These are phyloP conservation scores for Psilocybe subaeruginosa DNA, from an alignment of 768 basidiomycete genomes.

Conservation along the genomic window DNA sequence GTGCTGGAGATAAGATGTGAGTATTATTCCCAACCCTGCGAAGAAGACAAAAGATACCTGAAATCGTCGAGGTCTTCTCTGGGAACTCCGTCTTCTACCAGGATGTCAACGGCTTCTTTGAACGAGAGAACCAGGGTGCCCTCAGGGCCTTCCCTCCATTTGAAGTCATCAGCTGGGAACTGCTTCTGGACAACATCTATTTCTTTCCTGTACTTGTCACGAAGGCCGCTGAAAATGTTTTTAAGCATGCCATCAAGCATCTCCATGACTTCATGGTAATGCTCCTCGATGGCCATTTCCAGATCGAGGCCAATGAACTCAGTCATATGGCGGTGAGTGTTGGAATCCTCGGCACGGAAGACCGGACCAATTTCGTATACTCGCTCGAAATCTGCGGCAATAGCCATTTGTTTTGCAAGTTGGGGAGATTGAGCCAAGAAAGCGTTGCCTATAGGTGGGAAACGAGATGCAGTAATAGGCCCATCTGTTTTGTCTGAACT, in stretches of 20 bases:
- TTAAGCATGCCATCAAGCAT: slow-evolving; percentile 87
- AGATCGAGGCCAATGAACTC: slow-evolving; percentile 99
- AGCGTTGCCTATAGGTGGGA: slow-evolving; percentile 63
- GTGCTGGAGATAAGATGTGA: slow-evolving; percentile 57
- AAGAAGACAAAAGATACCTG: slow-evolving; percentile 51
- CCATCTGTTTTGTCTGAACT: background rate
- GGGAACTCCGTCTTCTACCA: slow-evolving; percentile 84
- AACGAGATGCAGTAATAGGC: background rate
- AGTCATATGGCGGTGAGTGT: slow-evolving; percentile 97
- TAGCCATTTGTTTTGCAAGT: slow-evolving; percentile 98
- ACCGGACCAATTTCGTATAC: slow-evolving; percentile 98
- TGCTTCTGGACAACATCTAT: slow-evolving; percentile 82
- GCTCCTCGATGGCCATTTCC: slow-evolving; percentile 98
- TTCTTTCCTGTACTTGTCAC: slow-evolving; percentile 77
- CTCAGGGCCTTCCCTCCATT: slow-evolving; percentile 89
- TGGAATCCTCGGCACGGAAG: slow-evolving; percentile 96
- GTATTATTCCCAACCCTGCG: slow-evolving; percentile 5
- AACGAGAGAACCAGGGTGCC: slow-evolving; percentile 87
- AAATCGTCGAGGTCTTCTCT: slow-evolving; percentile 87
- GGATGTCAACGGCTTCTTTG: slow-evolving; percentile 83
- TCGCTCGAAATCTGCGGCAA: slow-evolving; percentile 96
- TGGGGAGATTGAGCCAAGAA: slow-evolving; percentile 98
- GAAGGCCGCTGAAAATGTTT: slow-evolving; percentile 83
- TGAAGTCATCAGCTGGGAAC: slow-evolving; percentile 96
- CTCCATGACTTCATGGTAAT: slow-evolving; percentile 98